phyloP scores from a whole-genome alignment of 202 grass and related monocot species.

The Bolboschoenoplectus hybrid region DNA sequence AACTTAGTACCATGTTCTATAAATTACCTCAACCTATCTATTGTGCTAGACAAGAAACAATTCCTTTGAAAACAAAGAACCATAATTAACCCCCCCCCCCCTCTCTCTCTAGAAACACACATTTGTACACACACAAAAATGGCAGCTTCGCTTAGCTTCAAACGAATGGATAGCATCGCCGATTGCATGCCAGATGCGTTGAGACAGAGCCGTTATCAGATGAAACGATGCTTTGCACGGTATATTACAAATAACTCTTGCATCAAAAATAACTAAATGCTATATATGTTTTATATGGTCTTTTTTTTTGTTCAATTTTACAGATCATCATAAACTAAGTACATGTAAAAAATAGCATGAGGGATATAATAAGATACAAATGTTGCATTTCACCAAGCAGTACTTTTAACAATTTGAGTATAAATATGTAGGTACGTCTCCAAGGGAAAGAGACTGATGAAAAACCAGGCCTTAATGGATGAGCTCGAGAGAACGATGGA shows the following conservation, averaged over 20 bases:
- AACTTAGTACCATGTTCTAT: conserved; percentile 49
- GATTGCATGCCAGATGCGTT: conserved; percentile 90
- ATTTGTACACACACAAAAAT: conserved; percentile 28
- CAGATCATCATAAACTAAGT: background rate
- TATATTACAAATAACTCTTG: conserved; percentile 28
- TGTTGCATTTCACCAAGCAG: conserved; percentile 14
- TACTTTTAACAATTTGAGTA: background rate
- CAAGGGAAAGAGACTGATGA: conserved; percentile 82
- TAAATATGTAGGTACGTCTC: conserved; percentile 67
- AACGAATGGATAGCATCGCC: conserved; percentile 80
- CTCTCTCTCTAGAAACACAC: background rate
- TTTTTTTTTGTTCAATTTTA: conserved; percentile 12
- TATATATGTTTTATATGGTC: background rate
- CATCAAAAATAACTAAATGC: background rate
- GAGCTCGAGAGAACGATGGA: conserved; percentile 84
- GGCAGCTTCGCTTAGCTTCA: conserved; percentile 63
- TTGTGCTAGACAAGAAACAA: conserved; percentile 53
- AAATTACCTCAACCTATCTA: conserved; percentile 46
- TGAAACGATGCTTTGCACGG: conserved; percentile 93
- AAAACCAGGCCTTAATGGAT: conserved; percentile 81
- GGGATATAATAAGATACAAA: background rate
- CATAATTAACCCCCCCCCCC: background rate
- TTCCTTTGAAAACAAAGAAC: conserved; percentile 25
- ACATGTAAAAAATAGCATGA: background rate
- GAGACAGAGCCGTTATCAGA: conserved; percentile 87